Conservation (phyloP, 768 basidiomycete species). For the Daedalea quercina region DNA sequence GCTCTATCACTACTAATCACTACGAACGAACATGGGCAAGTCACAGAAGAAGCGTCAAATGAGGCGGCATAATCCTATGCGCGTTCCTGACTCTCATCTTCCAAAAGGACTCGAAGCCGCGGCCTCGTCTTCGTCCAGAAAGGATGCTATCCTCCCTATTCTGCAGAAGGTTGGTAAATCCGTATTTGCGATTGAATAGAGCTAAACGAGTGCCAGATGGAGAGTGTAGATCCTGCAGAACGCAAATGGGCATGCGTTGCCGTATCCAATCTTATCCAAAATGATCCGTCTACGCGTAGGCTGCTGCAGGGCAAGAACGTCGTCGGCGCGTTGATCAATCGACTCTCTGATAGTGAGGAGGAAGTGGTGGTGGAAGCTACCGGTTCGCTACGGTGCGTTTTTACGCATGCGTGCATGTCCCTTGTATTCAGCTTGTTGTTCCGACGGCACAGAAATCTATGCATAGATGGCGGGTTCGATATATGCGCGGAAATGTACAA, state of each 20-base stretch:
- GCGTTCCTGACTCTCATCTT: conserved; percentile 90
- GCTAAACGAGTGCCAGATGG: conserved; percentile 44
- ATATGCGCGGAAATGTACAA: conserved; percentile 97
- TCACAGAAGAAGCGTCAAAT: conserved; percentile 81
- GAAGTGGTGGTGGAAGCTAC: conserved; percentile 88
- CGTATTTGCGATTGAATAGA: neutral
- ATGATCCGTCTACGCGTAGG: conserved; percentile 87
- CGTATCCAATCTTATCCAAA: conserved; percentile 92
- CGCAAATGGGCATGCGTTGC: conserved; percentile 96
- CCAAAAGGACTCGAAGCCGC: conserved; percentile 76
- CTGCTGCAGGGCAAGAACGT: conserved; percentile 88
- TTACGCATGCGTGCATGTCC: too few species aligned
- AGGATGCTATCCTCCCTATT: conserved; percentile 77
- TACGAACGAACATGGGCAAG: conserved; percentile 65
- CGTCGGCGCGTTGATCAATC: conserved; percentile 77
- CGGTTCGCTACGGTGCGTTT: conserved; percentile 70
- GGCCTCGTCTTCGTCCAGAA: conserved; percentile 66
- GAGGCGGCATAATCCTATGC: conserved; percentile 89
- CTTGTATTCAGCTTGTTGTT: neutral
- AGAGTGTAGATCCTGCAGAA: conserved; percentile 68
- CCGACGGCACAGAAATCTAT: conserved; percentile 63
- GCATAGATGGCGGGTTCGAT: conserved; percentile 92
- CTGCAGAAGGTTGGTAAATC: conserved; percentile 69
- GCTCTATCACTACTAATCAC: neutral
- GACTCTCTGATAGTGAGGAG: conserved; percentile 85